These are phyloP conservation scores for Cajanus cajan DNA, from an alignment of 306 rosid genomes.

Conservation along the genomic window DNA sequence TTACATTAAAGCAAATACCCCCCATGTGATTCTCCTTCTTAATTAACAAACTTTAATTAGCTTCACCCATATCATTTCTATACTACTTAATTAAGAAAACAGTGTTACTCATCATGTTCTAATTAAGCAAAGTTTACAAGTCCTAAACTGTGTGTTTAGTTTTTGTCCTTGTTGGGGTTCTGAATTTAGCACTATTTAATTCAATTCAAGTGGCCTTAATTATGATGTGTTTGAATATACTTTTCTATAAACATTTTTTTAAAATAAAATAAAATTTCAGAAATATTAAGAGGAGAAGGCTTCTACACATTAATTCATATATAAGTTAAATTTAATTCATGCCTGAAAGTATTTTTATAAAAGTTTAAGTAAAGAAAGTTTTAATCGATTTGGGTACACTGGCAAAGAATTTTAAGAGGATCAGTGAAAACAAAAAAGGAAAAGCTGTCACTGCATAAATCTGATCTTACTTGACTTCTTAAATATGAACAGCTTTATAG, in stretches of 20 bases:
- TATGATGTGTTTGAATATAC: too few relatives aligned
- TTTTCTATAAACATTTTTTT: too few relatives aligned
- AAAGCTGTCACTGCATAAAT: slow-evolving; percentile 1
- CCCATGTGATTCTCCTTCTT: slow-evolving; percentile 44
- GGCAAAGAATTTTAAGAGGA: background rate
- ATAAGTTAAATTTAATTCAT: too few relatives aligned
- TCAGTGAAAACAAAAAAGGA: background rate
- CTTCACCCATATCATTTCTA: too few relatives aligned
- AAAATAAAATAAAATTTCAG: too few relatives aligned
- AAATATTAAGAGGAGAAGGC: too few relatives aligned
- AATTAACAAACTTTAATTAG: background rate
- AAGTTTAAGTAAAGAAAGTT: background rate
- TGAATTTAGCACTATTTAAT: background rate
- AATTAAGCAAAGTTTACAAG: background rate
- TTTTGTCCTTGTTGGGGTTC: background rate
- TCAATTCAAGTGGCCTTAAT: background rate
- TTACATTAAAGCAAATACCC: slow-evolving; percentile 19
- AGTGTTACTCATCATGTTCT: background rate
- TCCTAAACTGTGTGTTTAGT: background rate
- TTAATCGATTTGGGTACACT: background rate
- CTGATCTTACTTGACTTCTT: background rate
- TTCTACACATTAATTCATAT: too few relatives aligned
- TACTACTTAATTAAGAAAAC: too few relatives aligned
- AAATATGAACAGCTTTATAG: background rate
- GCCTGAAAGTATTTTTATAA: too few relatives aligned